phyloP scores from a whole-genome alignment of 352 stramenopile genomes.

The Pythium aristosporum region DNA sequence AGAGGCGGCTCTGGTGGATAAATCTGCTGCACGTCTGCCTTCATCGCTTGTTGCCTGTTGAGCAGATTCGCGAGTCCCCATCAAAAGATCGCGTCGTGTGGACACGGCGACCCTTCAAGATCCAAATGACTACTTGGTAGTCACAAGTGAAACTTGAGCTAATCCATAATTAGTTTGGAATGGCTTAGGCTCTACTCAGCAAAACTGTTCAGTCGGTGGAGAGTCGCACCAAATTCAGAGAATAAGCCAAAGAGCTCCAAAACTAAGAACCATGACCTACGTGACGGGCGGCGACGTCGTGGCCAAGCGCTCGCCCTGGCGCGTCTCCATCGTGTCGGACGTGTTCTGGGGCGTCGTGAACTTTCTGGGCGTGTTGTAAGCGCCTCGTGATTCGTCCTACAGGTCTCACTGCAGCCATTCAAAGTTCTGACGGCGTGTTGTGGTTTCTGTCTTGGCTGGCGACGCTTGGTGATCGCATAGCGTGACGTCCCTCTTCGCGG shows the following conservation, averaged over 20 bases:
- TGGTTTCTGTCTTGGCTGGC: not conserved
- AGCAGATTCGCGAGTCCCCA: not conserved
- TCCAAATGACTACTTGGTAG: not conserved
- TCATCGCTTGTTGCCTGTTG: not conserved
- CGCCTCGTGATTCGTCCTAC: constrained; percentile 4
- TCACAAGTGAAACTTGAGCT: not conserved
- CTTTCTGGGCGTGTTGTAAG: constrained; percentile 80
- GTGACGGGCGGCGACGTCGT: constrained; percentile 61
- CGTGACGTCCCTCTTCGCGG: constrained; percentile 62
- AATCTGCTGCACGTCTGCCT: not conserved
- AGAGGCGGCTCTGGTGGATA: constrained; percentile 12
- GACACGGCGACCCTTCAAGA: not conserved
- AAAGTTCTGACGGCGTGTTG: not conserved
- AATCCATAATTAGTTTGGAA: no score
- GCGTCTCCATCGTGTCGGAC: constrained; percentile 68
- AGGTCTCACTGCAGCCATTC: not conserved
- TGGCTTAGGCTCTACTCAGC: not conserved
- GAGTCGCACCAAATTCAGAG: not conserved
- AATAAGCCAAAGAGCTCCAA: not conserved
- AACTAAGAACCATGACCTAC: constrained; percentile 48
- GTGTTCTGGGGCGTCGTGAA: constrained; percentile 70
- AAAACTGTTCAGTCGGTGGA: not conserved
- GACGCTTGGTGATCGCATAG: constrained; percentile 17
- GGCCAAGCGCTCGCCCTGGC: constrained; percentile 62
- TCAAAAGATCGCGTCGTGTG: not conserved